Conservation (phyloP, 371 early-diverging fungal species). For the Syncephalis fuscata region DNA sequence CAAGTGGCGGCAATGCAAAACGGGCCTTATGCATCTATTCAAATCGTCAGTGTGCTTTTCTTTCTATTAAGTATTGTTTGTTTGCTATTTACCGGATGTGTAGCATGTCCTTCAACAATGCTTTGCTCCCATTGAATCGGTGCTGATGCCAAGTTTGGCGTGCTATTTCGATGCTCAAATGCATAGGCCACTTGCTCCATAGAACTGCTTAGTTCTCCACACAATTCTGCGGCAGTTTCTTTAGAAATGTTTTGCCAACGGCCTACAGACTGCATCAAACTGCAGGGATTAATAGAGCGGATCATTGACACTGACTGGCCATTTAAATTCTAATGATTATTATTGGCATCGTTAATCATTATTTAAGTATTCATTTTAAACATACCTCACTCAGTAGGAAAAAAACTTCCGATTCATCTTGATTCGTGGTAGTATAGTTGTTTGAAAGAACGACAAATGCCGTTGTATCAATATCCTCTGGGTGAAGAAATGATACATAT, state of each 20-base stretch:
- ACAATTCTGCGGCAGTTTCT: conserved; percentile 4
- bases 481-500: neutral
- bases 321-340: neutral
- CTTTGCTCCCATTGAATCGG: conserved; percentile 3
- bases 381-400: too few relatives aligned
- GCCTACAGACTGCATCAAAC: conserved; percentile 1
- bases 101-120: conserved; percentile 51
- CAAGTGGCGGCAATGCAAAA: conserved; percentile 35
- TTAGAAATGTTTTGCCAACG: conserved; percentile 12
- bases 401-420: too few relatives aligned
- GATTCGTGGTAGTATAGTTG: too few relatives aligned
- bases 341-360: too few relatives aligned
- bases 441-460: neutral
- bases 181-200: conserved; percentile 10
- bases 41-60: too few relatives aligned
- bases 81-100: conserved; percentile 28
- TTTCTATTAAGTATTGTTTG: too few relatives aligned
- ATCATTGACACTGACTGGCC: neutral
- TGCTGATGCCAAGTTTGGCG: neutral
- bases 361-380: too few relatives aligned
- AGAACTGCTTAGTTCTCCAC: conserved; percentile 19
- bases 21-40: conserved; percentile 42
- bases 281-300: neutral
- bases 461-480: neutral
- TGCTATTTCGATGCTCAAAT: neutral